Percentiles rank a stretch among this genome's conserved stretches.
Evolutionary conservation across 495 filamentous ascomycete species (phyloP).

Genomic region (Penicillium paxilli): DNA sequence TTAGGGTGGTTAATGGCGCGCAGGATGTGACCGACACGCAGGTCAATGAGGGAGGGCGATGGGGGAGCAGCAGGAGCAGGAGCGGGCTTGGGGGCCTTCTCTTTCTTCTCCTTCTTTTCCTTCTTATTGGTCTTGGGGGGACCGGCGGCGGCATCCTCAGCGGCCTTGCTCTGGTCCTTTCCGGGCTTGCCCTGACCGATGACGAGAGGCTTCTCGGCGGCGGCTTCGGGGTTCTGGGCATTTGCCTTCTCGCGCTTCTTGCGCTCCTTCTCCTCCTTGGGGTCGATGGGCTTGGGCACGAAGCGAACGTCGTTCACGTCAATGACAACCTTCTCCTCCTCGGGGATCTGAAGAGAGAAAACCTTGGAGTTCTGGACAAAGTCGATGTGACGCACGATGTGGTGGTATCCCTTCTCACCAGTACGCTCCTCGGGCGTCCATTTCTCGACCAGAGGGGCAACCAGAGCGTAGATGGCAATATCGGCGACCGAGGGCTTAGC

Average conservation of each 20-base stretch:
- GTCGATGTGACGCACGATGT: constrained; percentile 89
- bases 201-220: constrained; percentile 37
- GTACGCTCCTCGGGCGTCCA: constrained; percentile 89
- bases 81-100: constrained; percentile 64
- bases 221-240: constrained; percentile 43
- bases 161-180: constrained; percentile 27
- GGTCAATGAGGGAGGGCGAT: constrained; percentile 84
- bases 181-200: constrained; percentile 53
- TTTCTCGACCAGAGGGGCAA: constrained; percentile 73
- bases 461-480: constrained; percentile 76
- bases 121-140: constrained; percentile 48
- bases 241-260: constrained; percentile 84
- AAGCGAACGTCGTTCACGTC: constrained; percentile 79
- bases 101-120: constrained; percentile 78
- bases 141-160: constrained; percentile 37
- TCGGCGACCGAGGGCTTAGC: constrained; percentile 90
- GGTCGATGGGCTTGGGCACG: constrained; percentile 76
- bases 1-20: constrained; percentile 94
- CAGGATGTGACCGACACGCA: constrained; percentile 95
- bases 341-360: constrained; percentile 69
- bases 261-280: constrained; percentile 86
- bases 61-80: constrained; percentile 67
- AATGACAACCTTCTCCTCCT: constrained; percentile 77
- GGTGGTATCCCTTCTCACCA: constrained; percentile 83
- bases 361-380: constrained; percentile 88